These are phyloP conservation scores for Talaromyces adpressus DNA, from an alignment of 495 filamentous ascomycete genomes.

Conservation along the genomic window DNA sequence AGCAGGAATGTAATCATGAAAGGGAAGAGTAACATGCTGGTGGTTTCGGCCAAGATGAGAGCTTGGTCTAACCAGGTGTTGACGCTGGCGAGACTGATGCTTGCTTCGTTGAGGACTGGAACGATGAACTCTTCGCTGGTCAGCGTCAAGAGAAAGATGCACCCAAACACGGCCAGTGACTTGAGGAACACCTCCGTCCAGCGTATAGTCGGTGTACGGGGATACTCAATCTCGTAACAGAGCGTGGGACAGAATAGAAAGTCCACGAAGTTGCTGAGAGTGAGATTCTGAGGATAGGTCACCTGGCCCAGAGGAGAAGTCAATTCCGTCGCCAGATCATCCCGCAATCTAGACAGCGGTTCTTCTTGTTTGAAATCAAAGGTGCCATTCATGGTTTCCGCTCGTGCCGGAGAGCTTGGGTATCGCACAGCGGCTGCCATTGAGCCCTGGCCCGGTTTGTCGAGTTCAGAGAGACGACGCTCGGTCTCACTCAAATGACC, in stretches of 20 bases:
- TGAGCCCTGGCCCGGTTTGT: constrained; percentile 64
- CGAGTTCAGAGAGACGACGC: constrained; percentile 68
- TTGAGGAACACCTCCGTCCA: constrained; percentile 85
- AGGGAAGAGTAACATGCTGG: constrained; percentile 87
- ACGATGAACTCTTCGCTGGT: constrained; percentile 94
- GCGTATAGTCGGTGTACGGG: constrained; percentile 61
- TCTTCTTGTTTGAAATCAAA: constrained; percentile 31
- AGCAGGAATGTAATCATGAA: constrained; percentile 96
- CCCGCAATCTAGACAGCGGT: constrained; percentile 60
- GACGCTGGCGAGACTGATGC: constrained; percentile 52
- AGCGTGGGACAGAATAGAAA: constrained; percentile 90
- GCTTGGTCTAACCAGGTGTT: constrained; percentile 55
- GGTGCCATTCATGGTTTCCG: constrained; percentile 22
- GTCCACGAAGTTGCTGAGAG: constrained; percentile 72
- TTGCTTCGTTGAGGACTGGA: constrained; percentile 77
- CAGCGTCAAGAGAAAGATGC: constrained; percentile 89
- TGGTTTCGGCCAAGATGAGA: constrained; percentile 84
- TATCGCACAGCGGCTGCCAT: constrained; percentile 67
- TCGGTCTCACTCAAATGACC: constrained; percentile 87
- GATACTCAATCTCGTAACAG: constrained; percentile 97
- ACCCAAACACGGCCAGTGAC: constrained; percentile 85
- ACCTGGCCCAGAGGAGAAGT: constrained; percentile 82
- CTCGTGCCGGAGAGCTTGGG: constrained; percentile 49
- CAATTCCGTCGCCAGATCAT: constrained; percentile 83
- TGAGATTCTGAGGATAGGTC: constrained; percentile 87